A percentile compares a stretch with the other conserved stretches of the same genome.
Evolutionary conservation across 2,329 filamentous ascomycete genomes (phyloP).

Genomic region (Onygena corvina): DNA sequence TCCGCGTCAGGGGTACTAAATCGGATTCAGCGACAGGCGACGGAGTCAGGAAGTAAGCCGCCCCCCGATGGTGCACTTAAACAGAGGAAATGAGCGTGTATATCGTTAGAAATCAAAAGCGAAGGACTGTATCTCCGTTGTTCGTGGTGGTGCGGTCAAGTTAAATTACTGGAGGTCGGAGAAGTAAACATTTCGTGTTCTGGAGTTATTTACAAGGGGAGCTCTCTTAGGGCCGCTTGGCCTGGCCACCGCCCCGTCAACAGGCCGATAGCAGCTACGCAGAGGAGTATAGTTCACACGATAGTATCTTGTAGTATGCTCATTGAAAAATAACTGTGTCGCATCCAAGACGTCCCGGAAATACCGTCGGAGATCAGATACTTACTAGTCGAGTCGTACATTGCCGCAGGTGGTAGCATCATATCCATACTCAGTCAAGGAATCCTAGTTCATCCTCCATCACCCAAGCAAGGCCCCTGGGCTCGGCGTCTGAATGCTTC

Average conservation of each 20-base stretch:
- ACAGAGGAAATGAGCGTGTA: neutral
- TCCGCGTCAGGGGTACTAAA: neutral
- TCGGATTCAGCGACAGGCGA: neutral
- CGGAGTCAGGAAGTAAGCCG: neutral
- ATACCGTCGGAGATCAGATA: too few species aligned
- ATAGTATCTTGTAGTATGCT: too few species aligned
- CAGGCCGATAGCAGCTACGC: too few species aligned
- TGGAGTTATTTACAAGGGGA: neutral
- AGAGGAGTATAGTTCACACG: too few species aligned
- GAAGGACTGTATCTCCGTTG: neutral
- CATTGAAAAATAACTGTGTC: too few species aligned
- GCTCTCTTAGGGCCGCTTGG: conserved; percentile 2
- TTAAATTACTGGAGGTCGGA: neutral
- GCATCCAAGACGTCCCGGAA: too few species aligned
- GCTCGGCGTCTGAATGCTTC: conserved; percentile 33
- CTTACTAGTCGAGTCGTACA: too few species aligned
- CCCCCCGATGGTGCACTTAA: neutral
- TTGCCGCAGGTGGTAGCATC: too few species aligned
- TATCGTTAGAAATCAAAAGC: neutral
- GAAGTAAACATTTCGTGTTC: conserved; percentile 3
- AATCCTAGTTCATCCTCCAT: conserved; percentile 48
- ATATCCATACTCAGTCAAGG: conserved; percentile 42
- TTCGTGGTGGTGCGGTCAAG: neutral
- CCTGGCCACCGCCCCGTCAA: neutral
- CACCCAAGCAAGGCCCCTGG: conserved; percentile 38